Base-by-base conservation (phyloP, 2,329 filamentous ascomycete genomes). In the Teratosphaeria viscida region DNA sequence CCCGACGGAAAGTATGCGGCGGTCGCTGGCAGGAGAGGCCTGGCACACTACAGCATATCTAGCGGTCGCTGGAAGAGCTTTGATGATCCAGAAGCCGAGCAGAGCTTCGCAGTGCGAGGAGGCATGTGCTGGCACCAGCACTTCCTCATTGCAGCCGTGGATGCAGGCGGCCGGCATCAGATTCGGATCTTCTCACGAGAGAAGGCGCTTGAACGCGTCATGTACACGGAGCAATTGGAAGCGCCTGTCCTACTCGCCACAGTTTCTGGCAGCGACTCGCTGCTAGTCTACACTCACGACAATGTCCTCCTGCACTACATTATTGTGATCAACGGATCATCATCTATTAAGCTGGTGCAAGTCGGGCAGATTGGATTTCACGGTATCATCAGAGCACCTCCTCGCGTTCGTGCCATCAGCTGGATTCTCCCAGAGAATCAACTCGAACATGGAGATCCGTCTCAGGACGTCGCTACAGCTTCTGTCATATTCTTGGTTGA, bases 101-200 rank as follows among this genome's bases (percentile, higher is more conserved):
- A 92, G 67, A 90, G 92, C 63, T 99, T 99, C 71, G 85, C 90
- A 27, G 90, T 99, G 14, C 82, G 92, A 63, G 94, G 94, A 55
- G 94, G 94, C 6, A 96, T 99, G 92, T 97, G 92, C 72, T 99
- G 94, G 94, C 92, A 95, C 71, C 91, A 95, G 65, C 92, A 99
- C 74, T 89, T 97, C 35, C 80, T 99, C 19, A 89, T 97, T 59
- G 92, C 91, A 47, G 91, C 92, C 3, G 87, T 96, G n/a, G 94
- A 99, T 73, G 86, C 85, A 58, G 89, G 88, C 65, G 83, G 86
- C 65, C 85, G 85, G 26, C 91, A 91, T 68, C 70, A 85, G 79
- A 76, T 99, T 56, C 88, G 94, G n/a, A 80, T 99, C 16, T 97
- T 92, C 73, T 96, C 92, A 1, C 85, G 95, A 60, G 94, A 99